Percentiles rank a stretch among this genome's conserved stretches.
phyloP scores from a whole-genome alignment of 176 grass and related monocot genomes.

The Aegilops sharonensis region DNA sequence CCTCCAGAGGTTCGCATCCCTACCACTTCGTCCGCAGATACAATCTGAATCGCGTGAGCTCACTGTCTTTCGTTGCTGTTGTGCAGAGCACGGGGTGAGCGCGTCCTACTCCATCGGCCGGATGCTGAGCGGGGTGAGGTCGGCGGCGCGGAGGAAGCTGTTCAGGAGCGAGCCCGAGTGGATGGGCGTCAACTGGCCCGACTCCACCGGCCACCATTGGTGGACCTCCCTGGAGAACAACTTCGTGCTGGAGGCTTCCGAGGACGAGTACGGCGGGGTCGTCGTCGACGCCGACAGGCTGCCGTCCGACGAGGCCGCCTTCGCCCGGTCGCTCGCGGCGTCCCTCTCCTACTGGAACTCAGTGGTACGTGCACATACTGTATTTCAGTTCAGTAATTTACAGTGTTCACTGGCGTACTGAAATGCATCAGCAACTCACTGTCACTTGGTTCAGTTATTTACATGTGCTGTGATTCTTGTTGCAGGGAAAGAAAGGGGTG shows the following conservation, averaged over 20 bases:
- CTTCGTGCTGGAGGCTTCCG: slow-evolving; percentile 57
- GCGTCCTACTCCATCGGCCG: slow-evolving; percentile 47
- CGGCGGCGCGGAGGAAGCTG: slow-evolving; percentile 43
- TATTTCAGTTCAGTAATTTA: too few species aligned
- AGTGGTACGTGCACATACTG: slow-evolving; percentile 23
- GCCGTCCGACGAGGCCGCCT: slow-evolving; percentile 46
- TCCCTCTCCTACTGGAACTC: slow-evolving; percentile 82
- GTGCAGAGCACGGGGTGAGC: slow-evolving; percentile 33
- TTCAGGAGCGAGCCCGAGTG: slow-evolving; percentile 34
- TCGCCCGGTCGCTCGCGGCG: slow-evolving; percentile 48
- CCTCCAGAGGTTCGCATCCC: neutral
- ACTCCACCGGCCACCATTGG: slow-evolving; percentile 2
- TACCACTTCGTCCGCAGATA: too few species aligned
- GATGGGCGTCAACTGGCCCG: slow-evolving; percentile 24
- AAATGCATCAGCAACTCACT: neutral
- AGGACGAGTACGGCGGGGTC: slow-evolving; percentile 93
- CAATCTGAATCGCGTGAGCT: too few species aligned
- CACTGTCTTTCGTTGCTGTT: neutral
- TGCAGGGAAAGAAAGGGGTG: slow-evolving; percentile 93
- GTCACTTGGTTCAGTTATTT: neutral
- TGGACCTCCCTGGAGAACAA: slow-evolving; percentile 51
- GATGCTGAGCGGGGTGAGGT: slow-evolving; percentile 44
- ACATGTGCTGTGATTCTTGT: neutral
- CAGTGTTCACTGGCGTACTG: neutral
- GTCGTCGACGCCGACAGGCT: slow-evolving; percentile 67